Conservation (phyloP, 352 stramenopile species). For the Phytopythium boreale region DNA sequence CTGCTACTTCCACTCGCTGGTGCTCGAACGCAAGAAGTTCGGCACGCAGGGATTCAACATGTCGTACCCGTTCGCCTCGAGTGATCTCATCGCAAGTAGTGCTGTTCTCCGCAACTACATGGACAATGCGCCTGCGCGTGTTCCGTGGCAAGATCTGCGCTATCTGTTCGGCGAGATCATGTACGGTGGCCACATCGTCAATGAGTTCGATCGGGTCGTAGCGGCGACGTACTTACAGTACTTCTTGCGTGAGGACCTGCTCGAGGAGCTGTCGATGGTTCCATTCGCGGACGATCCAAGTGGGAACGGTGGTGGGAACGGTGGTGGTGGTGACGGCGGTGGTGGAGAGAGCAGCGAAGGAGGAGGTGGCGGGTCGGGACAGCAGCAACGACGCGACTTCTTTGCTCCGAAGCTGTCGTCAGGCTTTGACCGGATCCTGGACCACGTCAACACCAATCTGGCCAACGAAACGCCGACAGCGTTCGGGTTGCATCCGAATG, state of each 20-base stretch:
- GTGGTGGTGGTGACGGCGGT: constrained; percentile 11
- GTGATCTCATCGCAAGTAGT: constrained; percentile 81
- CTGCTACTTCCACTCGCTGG: constrained; percentile 92
- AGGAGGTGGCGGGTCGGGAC: constrained; percentile 17
- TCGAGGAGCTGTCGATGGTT: constrained; percentile 89
- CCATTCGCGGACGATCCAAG: constrained; percentile 72
- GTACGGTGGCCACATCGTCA: constrained; percentile 88
- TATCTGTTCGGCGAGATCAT: constrained; percentile 90
- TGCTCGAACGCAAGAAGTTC: constrained; percentile 92
- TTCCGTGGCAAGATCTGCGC: constrained; percentile 89
- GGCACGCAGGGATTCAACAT: constrained; percentile 90
- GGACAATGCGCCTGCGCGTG: constrained; percentile 85
- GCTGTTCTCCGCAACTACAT: constrained; percentile 91
- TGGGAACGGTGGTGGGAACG: constrained; percentile 7
- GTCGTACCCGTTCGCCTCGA: constrained; percentile 87
- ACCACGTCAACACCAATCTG: constrained; percentile 87
- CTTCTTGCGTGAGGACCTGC: constrained; percentile 84
- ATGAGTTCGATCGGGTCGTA: constrained; percentile 80
- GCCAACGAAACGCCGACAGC: constrained; percentile 79
- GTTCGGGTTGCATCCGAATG: constrained; percentile 93
- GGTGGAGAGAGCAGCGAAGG: constrained; percentile 17
- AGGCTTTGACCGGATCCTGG: constrained; percentile 79
- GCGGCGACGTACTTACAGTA: constrained; percentile 83
- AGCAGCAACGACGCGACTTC: constrained; percentile 53
- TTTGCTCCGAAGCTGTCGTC: constrained; percentile 65